These are phyloP conservation scores for Cryphonectria nitschkei DNA, from an alignment of 2,329 filamentous ascomycete genomes.

Conservation along the genomic window DNA sequence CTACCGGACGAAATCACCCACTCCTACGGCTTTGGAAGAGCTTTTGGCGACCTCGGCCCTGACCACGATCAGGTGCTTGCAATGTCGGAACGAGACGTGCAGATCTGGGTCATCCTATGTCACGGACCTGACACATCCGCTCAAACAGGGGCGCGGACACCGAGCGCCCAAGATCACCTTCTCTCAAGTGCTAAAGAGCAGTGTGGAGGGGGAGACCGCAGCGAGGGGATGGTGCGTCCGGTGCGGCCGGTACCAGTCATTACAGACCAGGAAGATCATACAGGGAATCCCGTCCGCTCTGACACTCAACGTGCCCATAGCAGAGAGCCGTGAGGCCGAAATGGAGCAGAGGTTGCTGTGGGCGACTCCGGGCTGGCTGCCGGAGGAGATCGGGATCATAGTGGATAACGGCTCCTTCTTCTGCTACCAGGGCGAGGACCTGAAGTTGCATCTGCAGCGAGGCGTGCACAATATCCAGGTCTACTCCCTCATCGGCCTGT, in stretches of 20 bases:
- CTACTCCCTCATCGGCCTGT: slow-evolving; percentile 89
- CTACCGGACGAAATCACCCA: slow-evolving; percentile 68
- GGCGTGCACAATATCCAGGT: slow-evolving; percentile 81
- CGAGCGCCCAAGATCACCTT: slow-evolving; percentile 68
- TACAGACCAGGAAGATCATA: slow-evolving; percentile 83
- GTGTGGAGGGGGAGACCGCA: slow-evolving; percentile 85
- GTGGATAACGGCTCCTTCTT: slow-evolving; percentile 90
- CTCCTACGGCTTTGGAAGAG: slow-evolving; percentile 70
- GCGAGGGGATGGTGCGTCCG: slow-evolving; percentile 91
- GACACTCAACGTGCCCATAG: slow-evolving; percentile 82
- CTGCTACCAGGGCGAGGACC: slow-evolving; percentile 90
- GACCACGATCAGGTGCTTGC: slow-evolving; percentile 79
- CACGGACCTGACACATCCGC: slow-evolving; percentile 84
- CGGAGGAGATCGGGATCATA: slow-evolving; percentile 91
- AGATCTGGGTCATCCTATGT: slow-evolving; percentile 78
- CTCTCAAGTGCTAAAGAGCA: slow-evolving; percentile 88
- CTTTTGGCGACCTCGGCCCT: slow-evolving; percentile 74
- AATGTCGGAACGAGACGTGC: slow-evolving; percentile 84
- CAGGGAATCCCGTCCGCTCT: slow-evolving; percentile 82
- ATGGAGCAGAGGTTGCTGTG: slow-evolving; percentile 80
- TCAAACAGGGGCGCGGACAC: slow-evolving; percentile 51
- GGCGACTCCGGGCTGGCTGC: slow-evolving; percentile 88
- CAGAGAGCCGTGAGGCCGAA: slow-evolving; percentile 42
- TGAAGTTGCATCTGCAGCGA: slow-evolving; percentile 77
- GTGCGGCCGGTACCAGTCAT: slow-evolving; percentile 87